Percentiles rank a stretch among this genome's conserved stretches.
Conservation (phyloP, 106 monocot species). For the Dendrobium nobile region DNA sequence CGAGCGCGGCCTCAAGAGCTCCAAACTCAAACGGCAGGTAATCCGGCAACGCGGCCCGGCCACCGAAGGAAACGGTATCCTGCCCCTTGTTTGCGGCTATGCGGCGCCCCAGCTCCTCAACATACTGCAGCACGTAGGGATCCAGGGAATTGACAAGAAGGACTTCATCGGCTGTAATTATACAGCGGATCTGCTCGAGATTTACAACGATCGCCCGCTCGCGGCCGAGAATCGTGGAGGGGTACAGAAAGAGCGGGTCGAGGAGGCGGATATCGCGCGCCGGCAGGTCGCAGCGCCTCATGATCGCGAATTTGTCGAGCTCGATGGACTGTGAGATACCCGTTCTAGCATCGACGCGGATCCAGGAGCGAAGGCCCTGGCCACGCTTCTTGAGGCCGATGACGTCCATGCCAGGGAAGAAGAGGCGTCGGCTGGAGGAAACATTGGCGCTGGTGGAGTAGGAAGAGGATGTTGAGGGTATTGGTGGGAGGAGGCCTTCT, state of each 20-base stretch:
- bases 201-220: slow-evolving; percentile 55
- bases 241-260: slow-evolving; percentile 58
- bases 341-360: slow-evolving; percentile 29
- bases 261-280: slow-evolving; percentile 52
- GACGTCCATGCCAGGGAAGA: slow-evolving; percentile 12
- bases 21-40: slow-evolving; percentile 55
- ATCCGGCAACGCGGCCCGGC: slow-evolving; percentile 21
- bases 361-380: slow-evolving; percentile 36
- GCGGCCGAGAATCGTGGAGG: slow-evolving; percentile 50
- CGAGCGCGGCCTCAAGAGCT: slow-evolving; percentile 50
- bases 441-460: not conserved
- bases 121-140: slow-evolving; percentile 38
- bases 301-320: slow-evolving; percentile 53
- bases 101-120: slow-evolving; percentile 42
- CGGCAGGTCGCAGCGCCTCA: slow-evolving; percentile 54
- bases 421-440: not conserved
- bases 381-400: slow-evolving; percentile 26
- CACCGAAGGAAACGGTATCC: not conserved
- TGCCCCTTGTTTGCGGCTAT: slow-evolving; percentile 14
- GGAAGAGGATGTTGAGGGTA: not conserved
- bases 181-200: slow-evolving; percentile 53
- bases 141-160: slow-evolving; percentile 46
- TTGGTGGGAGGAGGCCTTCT: not conserved
- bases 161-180: slow-evolving; percentile 64
- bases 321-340: slow-evolving; percentile 17